Evolutionary conservation across 2,329 filamentous ascomycete species (phyloP), one percentile per base, ranked within the genome.

Genomic region (Cladophialophora chaetospira): DNA sequence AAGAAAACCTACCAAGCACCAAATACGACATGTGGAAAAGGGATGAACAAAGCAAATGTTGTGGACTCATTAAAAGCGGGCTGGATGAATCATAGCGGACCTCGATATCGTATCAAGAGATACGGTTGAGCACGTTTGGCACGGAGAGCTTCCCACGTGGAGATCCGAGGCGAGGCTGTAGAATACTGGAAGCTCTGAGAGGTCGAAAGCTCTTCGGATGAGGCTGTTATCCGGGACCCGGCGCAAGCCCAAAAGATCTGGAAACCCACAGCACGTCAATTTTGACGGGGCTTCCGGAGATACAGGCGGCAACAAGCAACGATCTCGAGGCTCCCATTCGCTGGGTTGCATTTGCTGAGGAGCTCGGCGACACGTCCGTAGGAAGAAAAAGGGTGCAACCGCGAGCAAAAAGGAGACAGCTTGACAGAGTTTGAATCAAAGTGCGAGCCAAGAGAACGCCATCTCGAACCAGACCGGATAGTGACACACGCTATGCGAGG

Each of bases 111-210:
- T 43, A 55, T 49, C 26, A 42, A 21, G 23, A 6, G 13, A 25
- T 38, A 26, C 17, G 8, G 48, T 47, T 48, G 31, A 19, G 31
- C 23, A 19, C 26, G 17, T 52, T 52, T 52, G 49, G 36, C 49
- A 42, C 26, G 44, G 26, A 47, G n/a, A 43, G 17, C 15, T n/a
- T 33, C 10, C 40, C 49, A 54, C 29, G 49, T 46, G 50, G 29
- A 44, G 19, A 25, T 44, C 42, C 42, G 42, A 44, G 35, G 44
- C 46, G 45, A 58, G 56, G 56, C 56, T 58, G 51, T 29, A 43
- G 21, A 3, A 40, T 25, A 9, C 25, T 25, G 28, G 19, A 15
- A 50, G 23, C 15, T 26, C 13, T 33, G 55, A 53, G 36, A 53
- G 55, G 50, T 17, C 43, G 23, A 45, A 1, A 10, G 15, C 19